Base-by-base conservation (phyloP, 225 moss, liverwort and hornwort genomes). In the Pleurozium schreberi region DNA sequence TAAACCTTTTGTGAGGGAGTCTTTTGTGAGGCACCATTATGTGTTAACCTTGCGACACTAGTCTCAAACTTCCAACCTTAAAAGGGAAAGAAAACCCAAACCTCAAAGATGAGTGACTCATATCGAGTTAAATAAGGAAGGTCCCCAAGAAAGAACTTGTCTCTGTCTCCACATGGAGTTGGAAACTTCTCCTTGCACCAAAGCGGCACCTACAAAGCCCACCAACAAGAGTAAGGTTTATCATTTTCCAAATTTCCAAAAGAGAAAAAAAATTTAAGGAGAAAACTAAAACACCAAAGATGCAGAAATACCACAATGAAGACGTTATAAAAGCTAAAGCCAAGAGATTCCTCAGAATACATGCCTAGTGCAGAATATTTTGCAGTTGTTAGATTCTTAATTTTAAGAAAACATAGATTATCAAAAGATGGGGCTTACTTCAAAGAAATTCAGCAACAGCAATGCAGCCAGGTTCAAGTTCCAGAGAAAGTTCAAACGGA, bases 361-460 rank as follows among this genome's bases (percentile, higher is more conserved):
- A 40, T 58, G 18, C 26, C 40, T 18, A 40, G 12, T 40, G 59
- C 59, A 59, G 40, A 80, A 40, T 59, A 3, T n/a, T 59, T 81
- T 45, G 30, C 21, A 81, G 31, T 60, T 61, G 62, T 31, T 33
- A 45, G 22, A 45, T 28, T 61, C 45, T 18, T 80, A 40, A 40
- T 36, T 15, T 78, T 15, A 45, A n/a, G 45, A 33, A 61, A 81
- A 62, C 43, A 62, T 9, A 81, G 62, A 33, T 52, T 5, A 43
- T 18, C 30, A 38, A 67, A 49, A 30, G 53, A 63, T 84, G 87
- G 13, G 80, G 84, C 86, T 88, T 89, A 96, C 98, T 95, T 99
- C 98, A 58, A 99, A 99, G 91, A 99, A 99, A 88, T 93, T 96
- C 86, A 99, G 93, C 89, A 97, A 74, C 89, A 99, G 92, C 79